Evolutionary conservation across 805 yeast genomes (phyloP).

Genomic region (Kodamaea kaohsiungensis): DNA sequence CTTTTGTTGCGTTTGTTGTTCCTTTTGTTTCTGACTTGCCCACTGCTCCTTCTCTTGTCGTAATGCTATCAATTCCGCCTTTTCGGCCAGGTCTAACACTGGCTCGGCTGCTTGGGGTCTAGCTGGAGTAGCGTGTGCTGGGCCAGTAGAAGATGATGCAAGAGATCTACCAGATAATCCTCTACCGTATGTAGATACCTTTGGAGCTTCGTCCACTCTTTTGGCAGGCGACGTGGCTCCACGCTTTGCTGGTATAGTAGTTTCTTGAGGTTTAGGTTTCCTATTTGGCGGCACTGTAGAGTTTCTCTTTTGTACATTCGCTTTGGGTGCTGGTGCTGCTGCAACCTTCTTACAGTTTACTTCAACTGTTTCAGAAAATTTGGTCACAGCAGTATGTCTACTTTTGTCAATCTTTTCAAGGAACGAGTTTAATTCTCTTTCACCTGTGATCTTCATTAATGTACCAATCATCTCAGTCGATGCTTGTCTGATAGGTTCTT

Average conservation of each 20-base stretch:
- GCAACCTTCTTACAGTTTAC: constrained; percentile 46
- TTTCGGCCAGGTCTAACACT: constrained; percentile 25
- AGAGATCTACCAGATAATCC: constrained; percentile 47
- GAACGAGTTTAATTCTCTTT: constrained; percentile 57
- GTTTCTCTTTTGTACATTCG: constrained; percentile 12
- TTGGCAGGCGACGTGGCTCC: constrained; percentile 72
- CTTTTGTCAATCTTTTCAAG: constrained; percentile 76
- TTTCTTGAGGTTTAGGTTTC: constrained; percentile 7
- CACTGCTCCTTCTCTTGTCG: constrained; percentile 55
- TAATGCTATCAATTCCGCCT: constrained; percentile 21
- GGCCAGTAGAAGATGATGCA: constrained; percentile 18
- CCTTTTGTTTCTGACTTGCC: constrained; percentile 25
- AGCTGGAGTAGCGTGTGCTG: not conserved
- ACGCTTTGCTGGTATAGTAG: constrained; percentile 62
- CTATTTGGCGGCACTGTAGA: not conserved
- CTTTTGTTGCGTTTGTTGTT: constrained; percentile 25
- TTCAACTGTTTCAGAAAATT: constrained; percentile 53
- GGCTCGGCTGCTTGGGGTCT: constrained; percentile 12
- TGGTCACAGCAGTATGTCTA: constrained; percentile 65
- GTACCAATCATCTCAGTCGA: constrained; percentile 81
- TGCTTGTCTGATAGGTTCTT: constrained; percentile 77
- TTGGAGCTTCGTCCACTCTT: constrained; percentile 32
- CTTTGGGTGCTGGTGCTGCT: constrained; percentile 10
- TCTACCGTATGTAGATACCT: constrained; percentile 32
- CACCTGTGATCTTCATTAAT: constrained; percentile 80